Base-by-base conservation (phyloP, 2,329 filamentous ascomycete species). In the Alternaria arborescens region DNA sequence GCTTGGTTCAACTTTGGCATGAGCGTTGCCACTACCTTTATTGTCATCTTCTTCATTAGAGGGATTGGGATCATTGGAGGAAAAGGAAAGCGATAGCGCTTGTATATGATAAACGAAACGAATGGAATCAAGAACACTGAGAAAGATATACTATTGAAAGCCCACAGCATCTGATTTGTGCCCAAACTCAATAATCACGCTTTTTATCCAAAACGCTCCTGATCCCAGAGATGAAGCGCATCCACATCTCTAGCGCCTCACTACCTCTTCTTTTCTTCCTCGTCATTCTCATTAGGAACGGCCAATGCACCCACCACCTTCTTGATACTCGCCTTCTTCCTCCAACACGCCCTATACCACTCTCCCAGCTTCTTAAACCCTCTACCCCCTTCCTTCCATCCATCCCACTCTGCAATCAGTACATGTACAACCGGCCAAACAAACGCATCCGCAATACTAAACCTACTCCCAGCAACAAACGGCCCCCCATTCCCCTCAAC, bases 1-100 rank as follows among this genome's bases (percentile, higher is more conserved):
- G 70, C 75, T 18, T 82, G 79, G 78, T 78, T 81, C 53, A 77
- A 78, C 60, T 76, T 80, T 50, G 78, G 66, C 3, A 67, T 80
- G n/a, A 76, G 76, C 11, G 18, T 78, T 16, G 52, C 65, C 5
- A 79, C 76, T 12, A 70, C 79, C 36, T 52, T 62, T 3, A 71
- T 80, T 40, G 79, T 79, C 43, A 20, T 70, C 20, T 51, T 76
- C 2, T 76, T 77, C 7, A 67, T 69, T 5, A 54, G 67, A 4
- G 70, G 69, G 0, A 67, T 69, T 42, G 69, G 68, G 1, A 63
- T 71, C 10, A 58, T 72, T 5, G 69, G 62, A 2, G 44, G 44
- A 1, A 48, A 34, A 34, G 44, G 44, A 3, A 48, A 34, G 20
- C 28, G 44, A 2, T 48, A 48, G 24, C 32, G 32, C 1, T 14